Percentiles rank a stretch among this genome's conserved stretches.
phyloP scores from a whole-genome alignment of 2,329 filamentous ascomycete genomes.

The Paraphoma sp. region DNA sequence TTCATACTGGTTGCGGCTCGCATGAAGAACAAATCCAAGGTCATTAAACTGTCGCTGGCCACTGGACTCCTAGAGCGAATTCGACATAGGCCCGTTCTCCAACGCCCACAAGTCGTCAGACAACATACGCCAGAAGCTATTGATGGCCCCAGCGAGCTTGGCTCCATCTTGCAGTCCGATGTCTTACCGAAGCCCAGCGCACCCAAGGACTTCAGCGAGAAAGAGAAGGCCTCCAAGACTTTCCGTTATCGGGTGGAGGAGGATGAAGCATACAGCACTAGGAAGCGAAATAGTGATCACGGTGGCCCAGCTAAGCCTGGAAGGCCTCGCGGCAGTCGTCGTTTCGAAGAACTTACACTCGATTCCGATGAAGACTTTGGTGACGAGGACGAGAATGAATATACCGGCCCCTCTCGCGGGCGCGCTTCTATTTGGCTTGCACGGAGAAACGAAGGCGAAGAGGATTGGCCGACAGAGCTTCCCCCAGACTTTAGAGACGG shows the following conservation, averaged over 20 bases:
- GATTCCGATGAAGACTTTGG: constrained; percentile 53
- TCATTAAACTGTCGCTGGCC: constrained; percentile 51
- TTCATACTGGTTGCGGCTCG: constrained; percentile 55
- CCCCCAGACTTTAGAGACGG: constrained; percentile 51
- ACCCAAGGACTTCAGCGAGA: constrained; percentile 20
- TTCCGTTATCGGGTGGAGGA: constrained; percentile 48
- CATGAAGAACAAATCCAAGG: constrained; percentile 53
- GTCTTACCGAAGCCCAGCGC: constrained; percentile 27
- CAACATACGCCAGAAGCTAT: constrained; percentile 28
- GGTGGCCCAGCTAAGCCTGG: constrained; percentile 32
- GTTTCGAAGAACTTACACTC: constrained; percentile 56
- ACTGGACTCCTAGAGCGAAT: constrained; percentile 47
- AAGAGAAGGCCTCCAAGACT: constrained; percentile 41
- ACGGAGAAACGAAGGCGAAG: constrained; percentile 49
- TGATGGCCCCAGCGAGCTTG: constrained; percentile 25
- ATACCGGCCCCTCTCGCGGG: constrained; percentile 23
- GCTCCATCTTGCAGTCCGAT: constrained; percentile 48
- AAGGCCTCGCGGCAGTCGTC: constrained; percentile 23
- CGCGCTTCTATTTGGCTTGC: constrained; percentile 51
- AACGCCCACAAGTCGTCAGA: constrained; percentile 26
- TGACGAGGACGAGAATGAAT: constrained; percentile 23
- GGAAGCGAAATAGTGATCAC: constrained; percentile 31
- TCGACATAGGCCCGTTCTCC: constrained; percentile 36
- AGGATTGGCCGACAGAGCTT: constrained; percentile 52
- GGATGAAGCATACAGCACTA: constrained; percentile 50